Evolutionary conservation across 2,329 filamentous ascomycete species (phyloP).

Genomic region (Fusarium albosuccineum): DNA sequence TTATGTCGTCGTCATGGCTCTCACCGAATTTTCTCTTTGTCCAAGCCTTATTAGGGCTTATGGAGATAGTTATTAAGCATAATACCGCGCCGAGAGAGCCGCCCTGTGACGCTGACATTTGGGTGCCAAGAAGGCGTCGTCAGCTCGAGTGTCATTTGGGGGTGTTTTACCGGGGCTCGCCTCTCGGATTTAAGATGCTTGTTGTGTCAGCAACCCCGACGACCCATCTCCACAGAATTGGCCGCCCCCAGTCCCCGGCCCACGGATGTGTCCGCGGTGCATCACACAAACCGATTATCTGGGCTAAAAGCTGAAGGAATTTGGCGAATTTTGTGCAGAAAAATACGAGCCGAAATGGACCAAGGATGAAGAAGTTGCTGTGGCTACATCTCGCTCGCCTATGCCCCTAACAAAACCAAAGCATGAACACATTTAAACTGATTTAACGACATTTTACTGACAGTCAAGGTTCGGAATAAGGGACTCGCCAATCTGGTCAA

Average conservation of each 20-base stretch:
- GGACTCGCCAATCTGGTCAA: not conserved
- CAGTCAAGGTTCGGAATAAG: not conserved
- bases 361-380: no score
- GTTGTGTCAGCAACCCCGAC: not conserved
- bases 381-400: no score
- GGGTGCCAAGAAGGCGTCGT: slow-evolving; percentile 27
- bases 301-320: no score
- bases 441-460: not conserved
- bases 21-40: no score
- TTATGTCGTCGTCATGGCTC: no score
- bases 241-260: not conserved
- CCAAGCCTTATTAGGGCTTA: no score
- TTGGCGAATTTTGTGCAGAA: no score
- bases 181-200: slow-evolving; percentile 27
- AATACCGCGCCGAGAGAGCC: no score
- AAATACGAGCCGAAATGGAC: no score
- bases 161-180: not conserved
- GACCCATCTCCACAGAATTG: not conserved
- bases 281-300: not conserved
- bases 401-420: no score
- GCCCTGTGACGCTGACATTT: slow-evolving; percentile 21
- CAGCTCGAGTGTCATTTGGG: slow-evolving; percentile 24
- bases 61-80: no score
- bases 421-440: no score
- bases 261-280: not conserved